Conservation (phyloP, 352 stramenopile genomes). For the Thalassiosira hispida region DNA sequence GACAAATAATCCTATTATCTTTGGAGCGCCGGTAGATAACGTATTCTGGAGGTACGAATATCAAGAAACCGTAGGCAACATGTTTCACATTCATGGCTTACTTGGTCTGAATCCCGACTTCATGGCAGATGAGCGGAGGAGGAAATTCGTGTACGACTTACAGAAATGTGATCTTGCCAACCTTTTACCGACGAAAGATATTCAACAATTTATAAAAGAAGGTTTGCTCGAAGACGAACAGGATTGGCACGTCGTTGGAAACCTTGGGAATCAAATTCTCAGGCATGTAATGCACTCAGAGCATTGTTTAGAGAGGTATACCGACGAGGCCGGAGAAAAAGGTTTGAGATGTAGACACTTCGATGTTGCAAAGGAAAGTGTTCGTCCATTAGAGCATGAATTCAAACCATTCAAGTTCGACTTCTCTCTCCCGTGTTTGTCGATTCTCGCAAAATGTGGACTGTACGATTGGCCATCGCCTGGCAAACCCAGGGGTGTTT, state of each 20-base stretch:
- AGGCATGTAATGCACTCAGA: constrained; percentile 5
- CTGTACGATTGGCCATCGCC: background rate
- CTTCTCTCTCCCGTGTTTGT: constrained; percentile 1
- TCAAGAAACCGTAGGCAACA: constrained; percentile 13
- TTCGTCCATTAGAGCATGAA: constrained; percentile 15
- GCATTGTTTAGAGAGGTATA: background rate
- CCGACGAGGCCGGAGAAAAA: constrained; percentile 1
- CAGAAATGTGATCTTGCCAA: constrained; percentile 29
- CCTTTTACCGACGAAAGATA: constrained; percentile 10
- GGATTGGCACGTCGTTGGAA: constrained; percentile 9
- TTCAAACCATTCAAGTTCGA: constrained; percentile 26
- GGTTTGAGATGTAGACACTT: constrained; percentile 5
- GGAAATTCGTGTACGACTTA: constrained; percentile 26
- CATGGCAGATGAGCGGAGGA: constrained; percentile 33
- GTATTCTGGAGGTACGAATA: constrained; percentile 53
- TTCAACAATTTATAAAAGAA: constrained; percentile 13
- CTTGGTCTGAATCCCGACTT: constrained; percentile 12
- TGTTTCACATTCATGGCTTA: constrained; percentile 46
- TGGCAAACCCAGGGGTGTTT: constrained; percentile 18
- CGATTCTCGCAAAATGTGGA: constrained; percentile 5
- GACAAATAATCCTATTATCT: constrained; percentile 7
- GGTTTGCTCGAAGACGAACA: background rate
- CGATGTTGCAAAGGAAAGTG: constrained; percentile 1
- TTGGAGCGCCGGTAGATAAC: constrained; percentile 1
- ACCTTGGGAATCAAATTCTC: constrained; percentile 8